Conservation (phyloP, 2,329 filamentous ascomycete genomes). For the Cryphonectria nitschkei region DNA sequence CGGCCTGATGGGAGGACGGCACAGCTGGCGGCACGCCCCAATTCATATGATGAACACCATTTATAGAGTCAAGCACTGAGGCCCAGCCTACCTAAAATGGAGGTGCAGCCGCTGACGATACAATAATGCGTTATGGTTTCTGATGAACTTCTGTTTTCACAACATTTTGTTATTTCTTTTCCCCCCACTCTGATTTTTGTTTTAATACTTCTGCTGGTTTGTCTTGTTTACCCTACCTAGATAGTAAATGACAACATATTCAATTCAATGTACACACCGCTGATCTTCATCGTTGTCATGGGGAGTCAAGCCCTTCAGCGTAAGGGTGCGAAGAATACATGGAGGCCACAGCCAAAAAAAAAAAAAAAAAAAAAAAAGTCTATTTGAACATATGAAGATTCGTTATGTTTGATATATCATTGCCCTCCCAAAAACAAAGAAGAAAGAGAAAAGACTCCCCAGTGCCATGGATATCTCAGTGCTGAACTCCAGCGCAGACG, state of each 20-base stretch:
- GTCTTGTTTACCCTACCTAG: neutral
- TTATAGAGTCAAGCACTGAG: slow-evolving; percentile 99
- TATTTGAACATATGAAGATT: neutral
- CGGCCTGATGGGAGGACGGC: slow-evolving; percentile 2
- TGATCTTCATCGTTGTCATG: neutral
- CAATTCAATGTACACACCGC: neutral
- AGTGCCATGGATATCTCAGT: slow-evolving; percentile 25
- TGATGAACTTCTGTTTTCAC: slow-evolving; percentile 39
- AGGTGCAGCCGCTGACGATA: slow-evolving; percentile 52
- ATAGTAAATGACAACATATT: slow-evolving; percentile 9
- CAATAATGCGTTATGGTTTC: slow-evolving; percentile 46
- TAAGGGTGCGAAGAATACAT: neutral
- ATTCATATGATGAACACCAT: slow-evolving; percentile 88
- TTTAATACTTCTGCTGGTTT: neutral
- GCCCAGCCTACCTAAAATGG: slow-evolving; percentile 43
- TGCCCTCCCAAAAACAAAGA: neutral
- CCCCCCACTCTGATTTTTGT: neutral
- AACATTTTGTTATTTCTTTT: neutral
- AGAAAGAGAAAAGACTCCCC: neutral
- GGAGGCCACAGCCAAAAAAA: neutral
- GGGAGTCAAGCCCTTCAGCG: neutral
- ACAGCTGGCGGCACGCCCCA: slow-evolving; percentile 39
- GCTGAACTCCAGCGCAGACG: slow-evolving; percentile 21
- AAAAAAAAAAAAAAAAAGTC: neutral
- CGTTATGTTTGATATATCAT: neutral